Evolutionary conservation across 139 green algal species (phyloP).

Genomic region (Edaphochlamys debaryana): DNA sequence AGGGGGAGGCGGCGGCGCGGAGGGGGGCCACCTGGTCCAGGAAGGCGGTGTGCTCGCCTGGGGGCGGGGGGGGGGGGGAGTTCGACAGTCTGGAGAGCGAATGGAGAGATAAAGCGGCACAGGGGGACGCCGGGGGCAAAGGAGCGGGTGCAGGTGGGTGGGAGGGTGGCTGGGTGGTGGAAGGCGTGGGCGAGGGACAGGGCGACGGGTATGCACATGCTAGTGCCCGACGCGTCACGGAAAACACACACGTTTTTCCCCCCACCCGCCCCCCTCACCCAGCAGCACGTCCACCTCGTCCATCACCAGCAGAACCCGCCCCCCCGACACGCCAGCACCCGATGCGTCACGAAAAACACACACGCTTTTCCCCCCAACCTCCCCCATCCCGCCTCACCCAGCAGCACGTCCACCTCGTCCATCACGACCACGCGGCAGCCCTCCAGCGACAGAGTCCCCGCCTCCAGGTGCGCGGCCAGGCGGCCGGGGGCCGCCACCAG

Average conservation of each 20-base stretch:
- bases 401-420: conserved; percentile 92
- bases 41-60: conserved; percentile 71
- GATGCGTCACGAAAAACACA: too few species aligned
- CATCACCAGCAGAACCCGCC: too few species aligned
- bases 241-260: too few species aligned
- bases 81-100: too few species aligned
- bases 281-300: conserved; percentile 94
- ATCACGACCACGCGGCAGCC: conserved; percentile 71
- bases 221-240: too few species aligned
- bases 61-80: too few species aligned
- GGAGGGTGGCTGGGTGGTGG: not conserved
- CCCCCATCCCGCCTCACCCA: conserved; percentile 69
- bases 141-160: not conserved
- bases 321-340: too few species aligned
- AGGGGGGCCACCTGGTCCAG: conserved; percentile 72
- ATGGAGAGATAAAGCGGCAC: too few species aligned
- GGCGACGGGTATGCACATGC: too few species aligned
- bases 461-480: conserved; percentile 63
- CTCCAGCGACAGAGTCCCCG: conserved; percentile 64
- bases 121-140: too few species aligned
- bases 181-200: too few species aligned
- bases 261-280: conserved; percentile 50
- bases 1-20: conserved; percentile 39
- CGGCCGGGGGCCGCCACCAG: conserved; percentile 83
- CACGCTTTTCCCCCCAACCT: too few species aligned